phyloP scores from a whole-genome alignment of 345 rosid genomes.

The Brassica napus region Da-Ae NC_063435.1:2388501-2389000 shows the following conservation, averaged over 20 bases:
- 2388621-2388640: not conserved
- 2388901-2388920: not conserved
- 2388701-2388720: not conserved
- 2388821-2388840: constrained; percentile 72
- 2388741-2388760: constrained; percentile 23
- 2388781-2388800: not conserved
- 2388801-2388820: constrained; percentile 46
- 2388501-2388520: not conserved
- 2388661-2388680: constrained; percentile 7
- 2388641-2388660: constrained; percentile 5
- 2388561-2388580: not conserved
- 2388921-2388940: not conserved
- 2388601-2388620: not conserved
- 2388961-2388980: constrained; percentile 43
- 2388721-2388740: not conserved
- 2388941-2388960: not conserved
- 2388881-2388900: constrained; percentile 49
- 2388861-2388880: constrained; percentile 80
- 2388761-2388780: not conserved
- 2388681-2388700: constrained; percentile 12
- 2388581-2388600: not conserved
- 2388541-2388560: not conserved
- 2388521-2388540: not conserved
- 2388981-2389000: constrained; percentile 46
- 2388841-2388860: constrained; percentile 89